phyloP scores from a whole-genome alignment of 2,329 filamentous ascomycete genomes.

The Epichloe sp. region DNA sequence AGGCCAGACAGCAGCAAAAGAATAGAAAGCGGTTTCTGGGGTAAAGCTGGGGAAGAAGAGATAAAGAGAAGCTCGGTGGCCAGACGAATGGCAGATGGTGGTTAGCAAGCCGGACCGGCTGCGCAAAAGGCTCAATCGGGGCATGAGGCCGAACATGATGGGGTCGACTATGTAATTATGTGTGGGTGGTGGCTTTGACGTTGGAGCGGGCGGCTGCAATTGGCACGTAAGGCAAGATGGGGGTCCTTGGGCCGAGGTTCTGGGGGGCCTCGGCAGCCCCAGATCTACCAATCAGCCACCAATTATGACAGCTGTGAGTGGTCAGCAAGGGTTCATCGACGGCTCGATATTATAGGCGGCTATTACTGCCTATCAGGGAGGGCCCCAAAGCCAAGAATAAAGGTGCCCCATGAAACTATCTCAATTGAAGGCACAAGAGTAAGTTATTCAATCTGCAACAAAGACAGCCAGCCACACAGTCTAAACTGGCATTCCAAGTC shows the following conservation, averaged over 20 bases:
- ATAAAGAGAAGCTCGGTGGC: background rate
- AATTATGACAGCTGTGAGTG: background rate
- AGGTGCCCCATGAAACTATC: too few relatives aligned
- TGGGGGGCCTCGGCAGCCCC: constrained; percentile 10
- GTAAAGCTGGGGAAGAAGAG: background rate
- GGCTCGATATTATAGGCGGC: background rate
- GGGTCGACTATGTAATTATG: background rate
- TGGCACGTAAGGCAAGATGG: background rate
- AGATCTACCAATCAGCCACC: constrained; percentile 1
- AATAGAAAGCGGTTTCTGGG: background rate
- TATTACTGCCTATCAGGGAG: too few relatives aligned
- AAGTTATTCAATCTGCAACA: too few relatives aligned
- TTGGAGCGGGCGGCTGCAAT: background rate
- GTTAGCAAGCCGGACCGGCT: constrained; percentile 1
- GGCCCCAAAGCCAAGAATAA: too few relatives aligned
- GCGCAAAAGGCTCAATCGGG: constrained; percentile 6
- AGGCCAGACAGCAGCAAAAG: background rate
- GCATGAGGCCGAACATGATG: constrained; percentile 4
- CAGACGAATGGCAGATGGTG: constrained; percentile 1
- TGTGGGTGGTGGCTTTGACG: background rate
- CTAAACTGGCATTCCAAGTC: too few relatives aligned
- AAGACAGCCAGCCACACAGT: too few relatives aligned
- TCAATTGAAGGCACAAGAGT: too few relatives aligned
- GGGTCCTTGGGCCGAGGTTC: constrained; percentile 8
- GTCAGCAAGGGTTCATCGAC: background rate